phyloP scores from a whole-genome alignment of 192 early-diverging fungal species.

The Coemansia sp. region DNA sequence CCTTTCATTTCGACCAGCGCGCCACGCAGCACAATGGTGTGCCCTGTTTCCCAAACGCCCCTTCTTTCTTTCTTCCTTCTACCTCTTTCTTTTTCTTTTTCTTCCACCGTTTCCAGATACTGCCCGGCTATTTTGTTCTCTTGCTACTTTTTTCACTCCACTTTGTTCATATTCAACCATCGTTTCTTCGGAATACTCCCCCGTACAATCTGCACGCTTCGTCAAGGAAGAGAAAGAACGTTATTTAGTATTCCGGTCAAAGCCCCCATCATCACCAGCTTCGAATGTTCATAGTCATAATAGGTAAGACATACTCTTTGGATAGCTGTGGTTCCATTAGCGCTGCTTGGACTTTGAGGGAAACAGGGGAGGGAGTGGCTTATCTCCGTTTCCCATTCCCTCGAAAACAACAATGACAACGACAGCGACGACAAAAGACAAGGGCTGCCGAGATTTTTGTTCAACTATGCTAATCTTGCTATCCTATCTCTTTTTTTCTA shows the following conservation, averaged over 20 bases:
- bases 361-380: neutral
- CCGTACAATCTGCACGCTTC: neutral
- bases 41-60: too few relatives aligned
- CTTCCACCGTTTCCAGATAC: neutral
- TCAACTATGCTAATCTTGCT: neutral
- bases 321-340: too few relatives aligned
- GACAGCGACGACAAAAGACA: too few relatives aligned
- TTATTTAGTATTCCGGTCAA: too few relatives aligned
- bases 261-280: neutral
- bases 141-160: neutral
- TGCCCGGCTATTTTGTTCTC: neutral
- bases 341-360: too few relatives aligned
- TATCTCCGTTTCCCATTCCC: neutral
- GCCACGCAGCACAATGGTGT: too few relatives aligned
- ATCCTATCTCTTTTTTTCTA: neutral
- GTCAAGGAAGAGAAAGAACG: too few relatives aligned
- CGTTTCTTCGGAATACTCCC: neutral
- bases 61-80: neutral
- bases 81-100: neutral
- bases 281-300: conserved; percentile 49
- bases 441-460: too few relatives aligned
- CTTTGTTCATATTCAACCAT: neutral
- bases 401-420: too few relatives aligned
- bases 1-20: too few relatives aligned
- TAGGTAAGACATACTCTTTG: conserved; percentile 35